Evolutionary conservation across 176 grass and related monocot species (phyloP), one percentile per base, ranked within the genome.

Genomic region (Cenchrus purpureus): DNA sequence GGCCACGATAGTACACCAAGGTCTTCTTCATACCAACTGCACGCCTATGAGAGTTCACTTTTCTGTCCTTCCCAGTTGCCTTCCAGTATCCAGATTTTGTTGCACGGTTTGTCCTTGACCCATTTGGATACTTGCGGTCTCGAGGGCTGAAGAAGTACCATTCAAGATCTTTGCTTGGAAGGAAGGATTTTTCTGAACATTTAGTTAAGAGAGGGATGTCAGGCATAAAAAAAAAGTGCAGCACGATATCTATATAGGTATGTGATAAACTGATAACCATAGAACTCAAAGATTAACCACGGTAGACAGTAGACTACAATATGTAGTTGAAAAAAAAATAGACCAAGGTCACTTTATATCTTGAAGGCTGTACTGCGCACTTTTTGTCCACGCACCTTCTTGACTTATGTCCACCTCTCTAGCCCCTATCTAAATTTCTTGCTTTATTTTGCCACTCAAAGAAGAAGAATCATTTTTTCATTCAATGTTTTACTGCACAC

Each of bases 61-160:
- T 94, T 4, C 97, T 89, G 48, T 99, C 97, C 63, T 99, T 99
- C 32, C 97, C 97, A 7, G 97, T 99, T 50, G 97, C 97, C 90
- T 99, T 99, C 97, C 97, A 99, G 86, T 99, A 99, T 4, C 94
- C 97, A 7, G 94, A 92, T 81, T 92, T 91, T 0, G 97, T 99
- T 28, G 97, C 97, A 44, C 97, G 94, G 88, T 99, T 99, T 44
- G 97, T 99, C 83, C 97, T 92, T 6, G 97, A 97, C 11, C 97
- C 97, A 20, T 99, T 99, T 0, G 97, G 97, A 56, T 99, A 99
- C 84, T 99, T 99, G 16, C 97, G 92, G 82, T 99, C 97, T 46
- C 97, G 85, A n/a, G 97, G 97, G 86, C 97, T 97, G 83, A 99
- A 99, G 97, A 99, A 99, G 82, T 97, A 99, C 97, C 97, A 99